Conservation (phyloP, 352 stramenopile species). For the Pseudoperonospora humuli region DNA sequence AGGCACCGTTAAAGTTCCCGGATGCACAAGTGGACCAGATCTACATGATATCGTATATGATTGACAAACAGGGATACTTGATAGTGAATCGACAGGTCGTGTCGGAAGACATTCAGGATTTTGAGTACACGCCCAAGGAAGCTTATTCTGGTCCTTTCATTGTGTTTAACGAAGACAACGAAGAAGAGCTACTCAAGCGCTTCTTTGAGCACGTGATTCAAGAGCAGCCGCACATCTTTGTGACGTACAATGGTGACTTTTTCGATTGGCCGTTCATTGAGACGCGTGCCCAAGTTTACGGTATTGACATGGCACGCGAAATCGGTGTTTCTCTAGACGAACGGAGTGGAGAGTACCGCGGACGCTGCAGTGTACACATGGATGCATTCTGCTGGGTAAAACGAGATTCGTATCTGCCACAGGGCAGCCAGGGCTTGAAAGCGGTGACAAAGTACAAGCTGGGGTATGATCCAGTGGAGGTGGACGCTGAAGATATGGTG, state of each 20-base stretch:
- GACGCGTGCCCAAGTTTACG: conserved; percentile 83
- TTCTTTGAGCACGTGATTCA: conserved; percentile 90
- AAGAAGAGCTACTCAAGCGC: conserved; percentile 69
- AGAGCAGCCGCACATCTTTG: conserved; percentile 95
- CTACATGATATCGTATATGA: conserved; percentile 99
- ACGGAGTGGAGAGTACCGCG: conserved; percentile 88
- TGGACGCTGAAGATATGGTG: conserved; percentile 99
- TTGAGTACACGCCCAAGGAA: conserved; percentile 98
- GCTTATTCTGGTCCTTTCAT: conserved; percentile 89
- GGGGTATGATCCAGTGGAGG: conserved; percentile 96
- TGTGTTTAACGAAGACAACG: conserved; percentile 94
- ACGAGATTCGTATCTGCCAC: conserved; percentile 97
- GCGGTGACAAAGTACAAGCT: conserved; percentile 99
- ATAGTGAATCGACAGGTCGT: conserved; percentile 97
- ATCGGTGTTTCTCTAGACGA: conserved; percentile 74
- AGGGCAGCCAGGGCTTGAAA: conserved; percentile 97
- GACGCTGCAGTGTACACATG: conserved; percentile 91
- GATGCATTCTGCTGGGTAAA: conserved; percentile 99
- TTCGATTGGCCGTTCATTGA: conserved; percentile 99
- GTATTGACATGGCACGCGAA: conserved; percentile 87
- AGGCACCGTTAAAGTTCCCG: conserved; percentile 98
- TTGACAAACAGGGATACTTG: conserved; percentile 92
- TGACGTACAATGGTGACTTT: conserved; percentile 99
- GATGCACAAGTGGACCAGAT: conserved; percentile 92
- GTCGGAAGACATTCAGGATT: conserved; percentile 95